Base-by-base conservation (phyloP, 305 asterid genomes). In the Stenogyne calaminthoides region DNA sequence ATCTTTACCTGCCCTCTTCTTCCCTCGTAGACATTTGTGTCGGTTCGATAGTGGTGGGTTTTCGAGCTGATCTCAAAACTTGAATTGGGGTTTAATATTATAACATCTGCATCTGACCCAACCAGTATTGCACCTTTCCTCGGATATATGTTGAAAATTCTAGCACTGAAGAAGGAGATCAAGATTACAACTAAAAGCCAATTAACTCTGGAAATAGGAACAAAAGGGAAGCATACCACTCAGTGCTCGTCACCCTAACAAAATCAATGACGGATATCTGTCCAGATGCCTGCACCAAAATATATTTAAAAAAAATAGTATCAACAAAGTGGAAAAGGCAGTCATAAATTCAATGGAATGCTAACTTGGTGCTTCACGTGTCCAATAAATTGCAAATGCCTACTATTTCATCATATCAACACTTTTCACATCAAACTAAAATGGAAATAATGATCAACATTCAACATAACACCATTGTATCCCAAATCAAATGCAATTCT, bases 401-500 rank as follows among this genome's bases (percentile, higher is more conserved):
- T 11, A 1, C n/a, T 7, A 32, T 18, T 15, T 16, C 32, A 36
- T 20, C 39, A 40, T 56, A 59, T 34, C 19, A 22, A 39, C 9
- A 51, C 5, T 46, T 44, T 61, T 18, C 9, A 61, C 49, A 68
- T 59, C 40, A 58, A 70, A 69, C 62, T 42, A 29, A 12, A 12
- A 37, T 22, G 70, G 77, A n/a, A 20, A 57, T 29, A 34, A 58
- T 46, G 64, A 67, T 5, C 54, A 65, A 69, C 96, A 62, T 88
- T 5, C 57, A 63, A 70, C 96, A 55, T 88, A 95, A 98, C 97
- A 95, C 98, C 99, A 92, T 84, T 25, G 96, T 79, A 69, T 95
- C 97, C 99, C 99, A 95, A 82, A 90, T 85, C 78, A 95, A 77
- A 81, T 92, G 98, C 98, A n/a, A 95, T 92, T 84, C 98, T 88